Evolutionary conservation across 306 rosid species (phyloP).

Genomic region (Vigna angularis): DNA sequence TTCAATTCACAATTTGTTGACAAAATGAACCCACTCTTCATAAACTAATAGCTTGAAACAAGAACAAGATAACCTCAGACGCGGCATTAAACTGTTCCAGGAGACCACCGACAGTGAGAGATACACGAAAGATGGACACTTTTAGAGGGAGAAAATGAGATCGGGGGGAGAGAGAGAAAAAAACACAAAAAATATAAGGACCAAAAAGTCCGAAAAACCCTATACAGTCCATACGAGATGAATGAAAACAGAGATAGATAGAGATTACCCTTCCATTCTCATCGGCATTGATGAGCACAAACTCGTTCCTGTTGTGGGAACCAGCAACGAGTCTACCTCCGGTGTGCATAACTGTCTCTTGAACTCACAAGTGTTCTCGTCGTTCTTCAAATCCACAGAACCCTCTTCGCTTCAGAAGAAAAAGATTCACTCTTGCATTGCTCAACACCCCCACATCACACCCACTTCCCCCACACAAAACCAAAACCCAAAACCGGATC

Average conservation of each 20-base stretch:
- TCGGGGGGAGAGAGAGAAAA: background rate
- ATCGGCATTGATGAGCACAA: conserved; percentile 96
- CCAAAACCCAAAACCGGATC: conserved; percentile 48
- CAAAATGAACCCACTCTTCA: background rate
- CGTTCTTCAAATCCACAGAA: conserved; percentile 25
- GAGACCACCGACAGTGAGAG: conserved; percentile 37
- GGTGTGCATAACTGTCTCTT: conserved; percentile 70
- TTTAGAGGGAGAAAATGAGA: conserved; percentile 15
- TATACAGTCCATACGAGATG: background rate
- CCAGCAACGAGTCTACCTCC: conserved; percentile 96
- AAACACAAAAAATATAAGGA: background rate
- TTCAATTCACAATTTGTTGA: background rate
- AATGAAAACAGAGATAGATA: conserved; percentile 2
- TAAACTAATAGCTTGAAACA: background rate
- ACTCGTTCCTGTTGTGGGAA: conserved; percentile 98
- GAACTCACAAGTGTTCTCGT: background rate
- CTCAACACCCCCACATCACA: conserved; percentile 26
- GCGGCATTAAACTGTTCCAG: conserved; percentile 9
- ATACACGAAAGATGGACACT: conserved; percentile 1
- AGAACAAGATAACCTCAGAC: background rate
- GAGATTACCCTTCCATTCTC: conserved; percentile 79
- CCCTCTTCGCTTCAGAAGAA: conserved; percentile 32
- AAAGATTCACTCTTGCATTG: conserved; percentile 56
- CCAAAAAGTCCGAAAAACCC: conserved; percentile 39
- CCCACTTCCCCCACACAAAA: conserved; percentile 28